Evolutionary conservation across 345 rosid genomes (phyloP).

Genomic region (Triadica sebifera): DNA sequence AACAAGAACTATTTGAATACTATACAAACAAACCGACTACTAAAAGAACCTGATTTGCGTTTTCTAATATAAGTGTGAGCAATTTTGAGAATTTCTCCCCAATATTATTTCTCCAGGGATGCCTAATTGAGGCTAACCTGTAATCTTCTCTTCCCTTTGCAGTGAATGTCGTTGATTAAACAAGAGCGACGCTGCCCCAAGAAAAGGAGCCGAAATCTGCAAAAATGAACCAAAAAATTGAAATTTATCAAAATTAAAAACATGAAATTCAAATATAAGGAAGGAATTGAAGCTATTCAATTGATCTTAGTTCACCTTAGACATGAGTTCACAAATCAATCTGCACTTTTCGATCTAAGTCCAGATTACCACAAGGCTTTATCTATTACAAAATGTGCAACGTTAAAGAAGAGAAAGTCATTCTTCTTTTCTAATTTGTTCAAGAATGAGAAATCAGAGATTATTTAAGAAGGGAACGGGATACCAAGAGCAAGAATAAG

Average conservation of each 20-base stretch:
- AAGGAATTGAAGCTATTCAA: neutral
- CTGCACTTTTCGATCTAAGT: slow-evolving; percentile 38
- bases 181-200: slow-evolving; percentile 47
- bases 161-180: slow-evolving; percentile 22
- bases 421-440: too few relatives aligned
- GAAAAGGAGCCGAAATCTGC: slow-evolving; percentile 51
- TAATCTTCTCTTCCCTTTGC: slow-evolving; percentile 10
- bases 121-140: slow-evolving; percentile 20
- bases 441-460: neutral
- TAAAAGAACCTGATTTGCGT: neutral
- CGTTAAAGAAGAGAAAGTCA: too few relatives aligned
- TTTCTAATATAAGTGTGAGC: neutral
- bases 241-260: neutral
- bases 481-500: slow-evolving; percentile 60
- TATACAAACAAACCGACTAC: neutral
- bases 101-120: neutral
- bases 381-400: slow-evolving; percentile 30
- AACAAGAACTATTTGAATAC: neutral
- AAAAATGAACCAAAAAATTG: neutral
- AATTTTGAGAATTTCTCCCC: too few relatives aligned
- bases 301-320: slow-evolving; percentile 36
- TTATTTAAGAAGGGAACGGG: neutral
- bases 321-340: slow-evolving; percentile 43
- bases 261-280: neutral
- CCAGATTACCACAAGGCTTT: slow-evolving; percentile 68